Evolutionary conservation across 495 filamentous ascomycete species (phyloP).

Genomic region (Pseudotulostoma volvatum): DNA sequence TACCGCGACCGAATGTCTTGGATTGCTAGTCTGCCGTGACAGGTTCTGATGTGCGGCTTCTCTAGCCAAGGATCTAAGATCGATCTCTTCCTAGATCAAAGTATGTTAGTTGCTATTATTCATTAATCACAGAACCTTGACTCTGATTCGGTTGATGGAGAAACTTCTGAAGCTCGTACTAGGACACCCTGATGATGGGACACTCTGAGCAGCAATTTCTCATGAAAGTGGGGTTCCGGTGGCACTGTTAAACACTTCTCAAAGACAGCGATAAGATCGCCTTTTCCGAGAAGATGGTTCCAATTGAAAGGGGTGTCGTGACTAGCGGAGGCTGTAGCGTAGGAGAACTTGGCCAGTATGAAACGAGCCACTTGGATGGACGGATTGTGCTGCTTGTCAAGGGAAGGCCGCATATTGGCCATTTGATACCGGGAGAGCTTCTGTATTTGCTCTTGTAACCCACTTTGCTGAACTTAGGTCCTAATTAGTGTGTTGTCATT

Average conservation of each 20-base stretch:
- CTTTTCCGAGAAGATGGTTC: slow-evolving; percentile 22
- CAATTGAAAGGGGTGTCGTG: slow-evolving; percentile 21
- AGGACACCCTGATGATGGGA: slow-evolving; percentile 13
- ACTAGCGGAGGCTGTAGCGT: slow-evolving; percentile 18
- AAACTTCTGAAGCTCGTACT: too few relatives aligned
- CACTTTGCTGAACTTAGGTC: too few relatives aligned
- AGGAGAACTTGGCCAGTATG: slow-evolving; percentile 27
- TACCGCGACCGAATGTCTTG: slow-evolving; percentile 19
- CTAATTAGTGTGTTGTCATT: too few relatives aligned
- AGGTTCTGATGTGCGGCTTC: slow-evolving; percentile 7
- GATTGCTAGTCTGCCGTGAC: slow-evolving; percentile 1
- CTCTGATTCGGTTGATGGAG: too few relatives aligned
- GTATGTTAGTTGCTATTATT: too few relatives aligned
- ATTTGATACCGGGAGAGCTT: too few relatives aligned
- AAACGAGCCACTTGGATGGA: slow-evolving; percentile 8
- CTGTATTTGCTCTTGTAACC: too few relatives aligned
- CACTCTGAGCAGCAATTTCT: slow-evolving; percentile 14
- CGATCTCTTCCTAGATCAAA: slow-evolving; percentile 19
- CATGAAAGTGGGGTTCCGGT: not conserved
- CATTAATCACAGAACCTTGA: too few relatives aligned
- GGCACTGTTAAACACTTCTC: slow-evolving; percentile 7
- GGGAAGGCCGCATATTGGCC: too few relatives aligned
- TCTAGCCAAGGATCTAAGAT: slow-evolving; percentile 14
- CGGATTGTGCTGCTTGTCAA: too few relatives aligned
- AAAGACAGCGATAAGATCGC: slow-evolving; percentile 16